These are phyloP conservation scores for Diddensiella caesifluorescens DNA, from an alignment of 805 yeast genomes.

Conservation along the genomic window DNA sequence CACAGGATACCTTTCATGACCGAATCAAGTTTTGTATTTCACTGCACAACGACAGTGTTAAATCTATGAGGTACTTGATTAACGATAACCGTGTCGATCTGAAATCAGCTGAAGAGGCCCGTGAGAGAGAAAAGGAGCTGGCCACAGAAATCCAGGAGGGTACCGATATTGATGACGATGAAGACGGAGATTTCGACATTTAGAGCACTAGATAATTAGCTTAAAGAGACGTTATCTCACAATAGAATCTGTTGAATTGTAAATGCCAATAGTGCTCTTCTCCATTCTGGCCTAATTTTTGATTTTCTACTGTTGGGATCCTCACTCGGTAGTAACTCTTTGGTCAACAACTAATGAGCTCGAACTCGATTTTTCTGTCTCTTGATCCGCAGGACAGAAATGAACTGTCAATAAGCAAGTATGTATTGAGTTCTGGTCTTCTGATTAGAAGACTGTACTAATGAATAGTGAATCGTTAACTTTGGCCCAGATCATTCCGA, in stretches of 20 bases:
- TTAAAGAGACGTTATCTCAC: no score
- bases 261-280: no score
- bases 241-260: no score
- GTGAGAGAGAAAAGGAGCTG: constrained; percentile 50
- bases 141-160: constrained; percentile 42
- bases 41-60: constrained; percentile 85
- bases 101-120: constrained; percentile 48
- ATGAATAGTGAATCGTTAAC: constrained; percentile 12
- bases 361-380: not conserved
- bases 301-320: no score
- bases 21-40: constrained; percentile 89
- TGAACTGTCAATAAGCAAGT: not conserved
- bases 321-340: no score
- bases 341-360: no score
- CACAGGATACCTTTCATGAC: constrained; percentile 84
- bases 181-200: constrained; percentile 35
- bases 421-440: not conserved
- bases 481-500: constrained; percentile 43
- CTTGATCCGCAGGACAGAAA: not conserved
- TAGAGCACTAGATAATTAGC: no score
- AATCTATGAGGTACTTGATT: constrained; percentile 88
- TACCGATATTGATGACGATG: constrained; percentile 39
- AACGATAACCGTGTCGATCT: constrained; percentile 46
- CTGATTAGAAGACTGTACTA: not conserved
- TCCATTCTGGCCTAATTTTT: no score